These are phyloP conservation scores for Chytriomyces sp. DNA, from an alignment of 192 early-diverging fungal species.

Conservation along the genomic window DNA sequence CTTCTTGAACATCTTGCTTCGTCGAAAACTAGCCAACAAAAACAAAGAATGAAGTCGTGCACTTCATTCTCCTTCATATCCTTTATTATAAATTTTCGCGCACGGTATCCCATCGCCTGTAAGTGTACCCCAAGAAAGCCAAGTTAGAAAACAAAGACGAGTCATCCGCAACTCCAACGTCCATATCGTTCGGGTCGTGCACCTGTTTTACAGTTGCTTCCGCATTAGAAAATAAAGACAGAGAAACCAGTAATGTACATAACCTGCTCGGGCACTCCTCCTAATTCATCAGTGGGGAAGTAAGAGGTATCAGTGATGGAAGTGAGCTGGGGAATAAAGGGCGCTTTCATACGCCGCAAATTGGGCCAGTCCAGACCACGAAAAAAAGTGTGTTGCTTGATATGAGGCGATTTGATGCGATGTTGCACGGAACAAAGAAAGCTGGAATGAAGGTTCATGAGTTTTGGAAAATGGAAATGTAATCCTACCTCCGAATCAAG, in stretches of 20 bases:
- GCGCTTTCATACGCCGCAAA: constrained; percentile 80
- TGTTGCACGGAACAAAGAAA: constrained; percentile 86
- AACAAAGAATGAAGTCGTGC: not conserved
- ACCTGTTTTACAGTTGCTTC: constrained; percentile 80
- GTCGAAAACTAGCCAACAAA: not conserved
- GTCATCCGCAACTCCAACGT: constrained; percentile 67
- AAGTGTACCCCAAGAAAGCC: constrained; percentile 99
- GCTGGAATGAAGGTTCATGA: constrained; percentile 28
- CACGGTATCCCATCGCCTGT: constrained; percentile 78
- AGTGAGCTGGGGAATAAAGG: constrained; percentile 87
- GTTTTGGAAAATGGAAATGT: not conserved
- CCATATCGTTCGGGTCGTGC: constrained; percentile 64
- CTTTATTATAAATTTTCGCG: constrained; percentile 50
- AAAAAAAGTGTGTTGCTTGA: constrained; percentile 95
- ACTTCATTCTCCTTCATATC: no score
- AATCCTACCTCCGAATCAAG: constrained; percentile 75
- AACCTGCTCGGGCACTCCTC: constrained; percentile 47
- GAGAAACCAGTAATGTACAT: constrained; percentile 2
- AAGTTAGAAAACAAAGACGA: constrained; percentile 79
- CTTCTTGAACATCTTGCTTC: constrained; percentile 68
- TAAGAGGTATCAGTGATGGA: constrained; percentile 98
- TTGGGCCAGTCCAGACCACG: constrained; percentile 88
- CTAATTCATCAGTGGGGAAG: constrained; percentile 92
- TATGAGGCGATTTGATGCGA: constrained; percentile 83
- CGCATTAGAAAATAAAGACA: constrained; percentile 66